Base-by-base conservation (phyloP, 1,284 basidiomycete genomes). In the Naganishia liquefaciens region DNA sequence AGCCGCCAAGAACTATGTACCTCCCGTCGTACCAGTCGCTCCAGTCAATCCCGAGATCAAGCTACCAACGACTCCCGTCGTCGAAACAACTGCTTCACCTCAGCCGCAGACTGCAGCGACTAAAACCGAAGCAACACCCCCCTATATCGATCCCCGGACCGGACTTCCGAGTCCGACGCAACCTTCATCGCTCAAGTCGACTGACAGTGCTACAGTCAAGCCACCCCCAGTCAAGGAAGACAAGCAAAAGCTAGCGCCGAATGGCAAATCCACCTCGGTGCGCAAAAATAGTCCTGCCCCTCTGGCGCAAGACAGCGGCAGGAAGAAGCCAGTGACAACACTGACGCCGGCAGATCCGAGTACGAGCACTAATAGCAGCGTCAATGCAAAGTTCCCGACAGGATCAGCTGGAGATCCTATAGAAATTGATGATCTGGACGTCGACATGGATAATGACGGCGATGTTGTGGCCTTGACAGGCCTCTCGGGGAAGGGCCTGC, bases 381-480 rank as follows among this genome's bases (percentile, higher is more conserved):
- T 50, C 46, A 50, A 39, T 27, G 7, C 33, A 11, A 60, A 60
- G 27, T 60, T 60, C n/a, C 57, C 57, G 4, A 60, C 57, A 2
- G 57, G 57, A 23, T 60, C 57, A 9, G 57, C 57, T 10, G 57
- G 57, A 27, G 57, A 60, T 50, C 57, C 57, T 4, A 60, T 60
- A 30, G 57, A 60, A 23, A 60, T 60, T 25, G 57, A 60, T 17
- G 57, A 60, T 39, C 33, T 60, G 15, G 57, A 60, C 43, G 39
- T 46, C 9, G 57, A 60, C 28, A 47, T 60, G 46, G 57, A 60
- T n/a, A 42, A 39, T 30, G 57, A 42, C 19, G 46, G 21, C 11
- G 57, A 60, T 6, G 9, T 60, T 15, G 57, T 50, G n/a, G 46
- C 46, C 25, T 17, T 60, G 19, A 53, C 28, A 7, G 30, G 19